Percentiles rank a stretch among this genome's conserved stretches.
These are phyloP conservation scores for Aureobasidium sp. DNA, from an alignment of 2,329 filamentous ascomycete genomes.

Conservation along the genomic window DNA sequence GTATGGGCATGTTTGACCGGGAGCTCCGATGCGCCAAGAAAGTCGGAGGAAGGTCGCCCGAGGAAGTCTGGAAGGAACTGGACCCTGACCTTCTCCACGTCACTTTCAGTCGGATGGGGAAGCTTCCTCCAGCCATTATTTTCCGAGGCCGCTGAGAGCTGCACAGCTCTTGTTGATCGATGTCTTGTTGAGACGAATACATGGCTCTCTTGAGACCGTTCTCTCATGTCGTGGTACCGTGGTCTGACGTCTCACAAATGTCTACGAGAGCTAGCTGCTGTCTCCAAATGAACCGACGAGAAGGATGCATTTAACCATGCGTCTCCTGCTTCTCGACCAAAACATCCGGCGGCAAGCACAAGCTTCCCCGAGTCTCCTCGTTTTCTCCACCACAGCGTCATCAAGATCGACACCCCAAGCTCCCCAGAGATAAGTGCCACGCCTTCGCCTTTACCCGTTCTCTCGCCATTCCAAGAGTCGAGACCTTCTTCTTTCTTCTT, in stretches of 20 bases:
- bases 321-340: background rate
- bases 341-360: background rate
- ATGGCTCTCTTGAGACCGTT: background rate
- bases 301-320: background rate
- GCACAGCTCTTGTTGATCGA: background rate
- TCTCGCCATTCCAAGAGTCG: background rate
- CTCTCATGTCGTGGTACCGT: background rate
- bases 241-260: no score
- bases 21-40: slow-evolving; percentile 1
- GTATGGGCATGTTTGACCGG: background rate
- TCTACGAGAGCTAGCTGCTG: background rate
- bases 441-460: background rate
- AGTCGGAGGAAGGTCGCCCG: background rate
- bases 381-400: background rate
- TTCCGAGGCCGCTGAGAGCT: background rate
- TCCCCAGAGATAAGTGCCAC: background rate
- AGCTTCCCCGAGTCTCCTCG: slow-evolving; percentile 1
- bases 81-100: slow-evolving; percentile 4
- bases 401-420: background rate
- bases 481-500: background rate
- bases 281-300: background rate
- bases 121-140: background rate
- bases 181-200: background rate
- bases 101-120: background rate
- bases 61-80: background rate